Percentiles rank a stretch among this genome's conserved stretches.
These are phyloP conservation scores for Madurella mycetomatis DNA, from an alignment of 2,329 filamentous ascomycete species.

Conservation along the genomic window DNA sequence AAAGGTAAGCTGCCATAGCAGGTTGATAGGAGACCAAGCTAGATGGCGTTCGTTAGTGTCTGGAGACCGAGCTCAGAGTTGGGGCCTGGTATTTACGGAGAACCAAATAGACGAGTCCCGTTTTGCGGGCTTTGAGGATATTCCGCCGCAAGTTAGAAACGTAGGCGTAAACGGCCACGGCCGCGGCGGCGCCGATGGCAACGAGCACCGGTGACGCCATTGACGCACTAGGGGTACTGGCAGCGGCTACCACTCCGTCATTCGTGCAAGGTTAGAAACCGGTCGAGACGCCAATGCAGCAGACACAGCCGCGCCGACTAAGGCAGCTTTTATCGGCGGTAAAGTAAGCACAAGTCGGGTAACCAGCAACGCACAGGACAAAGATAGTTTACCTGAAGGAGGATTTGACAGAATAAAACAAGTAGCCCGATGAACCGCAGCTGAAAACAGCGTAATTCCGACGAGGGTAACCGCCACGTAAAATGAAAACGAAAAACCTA, in stretches of 20 bases:
- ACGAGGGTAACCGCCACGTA: too few relatives aligned
- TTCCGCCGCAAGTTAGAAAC: slow-evolving; percentile 39
- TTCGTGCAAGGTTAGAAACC: background rate
- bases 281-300: background rate
- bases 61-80: background rate
- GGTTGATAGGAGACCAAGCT: slow-evolving; percentile 49
- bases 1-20: slow-evolving; percentile 53
- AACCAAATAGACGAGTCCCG: slow-evolving; percentile 50
- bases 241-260: background rate
- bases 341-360: too few relatives aligned
- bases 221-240: background rate
- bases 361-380: too few relatives aligned
- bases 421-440: background rate
- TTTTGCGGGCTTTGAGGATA: slow-evolving; percentile 46
- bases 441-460: too few relatives aligned
- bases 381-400: too few relatives aligned
- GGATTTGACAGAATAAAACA: too few relatives aligned
- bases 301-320: background rate
- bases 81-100: slow-evolving; percentile 41
- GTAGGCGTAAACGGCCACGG: slow-evolving; percentile 32
- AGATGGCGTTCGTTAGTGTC: slow-evolving; percentile 13
- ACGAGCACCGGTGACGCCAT: slow-evolving; percentile 38
- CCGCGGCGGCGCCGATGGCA: slow-evolving; percentile 32
- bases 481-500: too few relatives aligned
- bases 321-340: too few relatives aligned